Percentiles rank a stretch among this genome's conserved stretches.
These are phyloP conservation scores for Oryza longistaminata DNA, from an alignment of 176 grass and related monocot genomes.

Conservation along the genomic window DNA sequence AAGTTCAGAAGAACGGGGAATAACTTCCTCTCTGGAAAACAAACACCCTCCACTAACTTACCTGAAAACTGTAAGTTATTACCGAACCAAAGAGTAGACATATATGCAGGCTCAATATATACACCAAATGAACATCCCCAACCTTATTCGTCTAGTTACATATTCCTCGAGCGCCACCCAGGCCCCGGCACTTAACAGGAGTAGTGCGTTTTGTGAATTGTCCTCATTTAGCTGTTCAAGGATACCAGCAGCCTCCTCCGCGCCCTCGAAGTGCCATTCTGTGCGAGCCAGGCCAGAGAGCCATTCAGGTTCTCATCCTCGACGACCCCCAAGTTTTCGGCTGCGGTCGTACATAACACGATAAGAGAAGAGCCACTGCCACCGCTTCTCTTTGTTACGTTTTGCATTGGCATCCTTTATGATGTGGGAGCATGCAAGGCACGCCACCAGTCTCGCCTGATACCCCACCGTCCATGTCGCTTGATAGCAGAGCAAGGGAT, in stretches of 20 bases:
- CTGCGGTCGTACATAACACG: conserved; percentile 65
- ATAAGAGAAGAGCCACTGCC: conserved; percentile 58
- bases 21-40: neutral
- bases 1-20: neutral
- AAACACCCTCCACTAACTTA: neutral
- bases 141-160: conserved; percentile 34
- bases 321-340: conserved; percentile 45
- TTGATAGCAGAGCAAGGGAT: conserved; percentile 61
- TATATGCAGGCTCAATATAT: conserved; percentile 49
- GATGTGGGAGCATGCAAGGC: conserved; percentile 54
- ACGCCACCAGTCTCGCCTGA: conserved; percentile 48
- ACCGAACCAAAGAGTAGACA: conserved; percentile 42
- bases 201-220: conserved; percentile 43
- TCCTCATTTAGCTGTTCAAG: conserved; percentile 66
- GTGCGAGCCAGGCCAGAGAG: conserved; percentile 51
- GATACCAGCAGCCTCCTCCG: conserved; percentile 57
- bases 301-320: conserved; percentile 60
- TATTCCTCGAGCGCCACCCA: neutral
- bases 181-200: conserved; percentile 56
- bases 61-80: conserved; percentile 33
- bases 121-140: conserved; percentile 31
- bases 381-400: conserved; percentile 82
- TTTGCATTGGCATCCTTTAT: conserved; percentile 55
- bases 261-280: conserved; percentile 59
- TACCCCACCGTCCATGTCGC: conserved; percentile 59